phyloP scores from a whole-genome alignment of 805 yeast genomes.

The Clavispora santaluciae region DNA sequence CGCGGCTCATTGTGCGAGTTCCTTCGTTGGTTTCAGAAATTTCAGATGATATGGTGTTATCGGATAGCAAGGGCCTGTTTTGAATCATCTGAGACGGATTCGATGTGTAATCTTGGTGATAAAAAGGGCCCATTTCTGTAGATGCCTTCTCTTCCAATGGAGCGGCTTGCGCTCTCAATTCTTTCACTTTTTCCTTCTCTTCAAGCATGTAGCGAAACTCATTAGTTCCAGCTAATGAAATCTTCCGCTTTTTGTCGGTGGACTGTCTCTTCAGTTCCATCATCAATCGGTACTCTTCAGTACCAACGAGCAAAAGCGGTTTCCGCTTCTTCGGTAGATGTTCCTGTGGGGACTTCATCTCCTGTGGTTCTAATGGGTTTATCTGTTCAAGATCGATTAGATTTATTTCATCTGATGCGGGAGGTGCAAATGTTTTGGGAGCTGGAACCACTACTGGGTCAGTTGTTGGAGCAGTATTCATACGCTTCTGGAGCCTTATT shows the following conservation, averaged over 20 bases:
- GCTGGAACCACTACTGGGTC: not conserved
- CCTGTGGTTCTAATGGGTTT: not conserved
- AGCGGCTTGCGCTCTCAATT: not conserved
- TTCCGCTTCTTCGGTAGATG: not conserved
- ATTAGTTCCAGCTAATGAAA: conserved; percentile 4
- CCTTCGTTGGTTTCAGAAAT: too few relatives aligned
- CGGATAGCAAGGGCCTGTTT: too few relatives aligned
- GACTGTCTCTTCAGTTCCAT: not conserved
- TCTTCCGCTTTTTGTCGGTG: not conserved
- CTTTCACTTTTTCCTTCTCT: conserved; percentile 3
- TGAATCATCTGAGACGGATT: too few relatives aligned
- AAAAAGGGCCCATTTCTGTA: too few relatives aligned
- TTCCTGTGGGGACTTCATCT: not conserved
- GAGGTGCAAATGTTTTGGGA: not conserved
- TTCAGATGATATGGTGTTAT: too few relatives aligned
- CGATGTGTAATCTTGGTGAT: too few relatives aligned
- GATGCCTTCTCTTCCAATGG: not conserved
- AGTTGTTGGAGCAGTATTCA: not conserved
- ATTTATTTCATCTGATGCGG: not conserved
- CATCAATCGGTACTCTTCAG: conserved; percentile 1
- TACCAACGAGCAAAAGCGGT: not conserved
- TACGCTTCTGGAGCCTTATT: not conserved
- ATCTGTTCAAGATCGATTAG: not conserved
- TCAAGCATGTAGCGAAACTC: conserved; percentile 4
- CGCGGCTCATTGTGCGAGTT: too few relatives aligned